Evolutionary conservation across 306 rosid genomes (phyloP).

Genomic region (Pachyrhizus erosus): DNA sequence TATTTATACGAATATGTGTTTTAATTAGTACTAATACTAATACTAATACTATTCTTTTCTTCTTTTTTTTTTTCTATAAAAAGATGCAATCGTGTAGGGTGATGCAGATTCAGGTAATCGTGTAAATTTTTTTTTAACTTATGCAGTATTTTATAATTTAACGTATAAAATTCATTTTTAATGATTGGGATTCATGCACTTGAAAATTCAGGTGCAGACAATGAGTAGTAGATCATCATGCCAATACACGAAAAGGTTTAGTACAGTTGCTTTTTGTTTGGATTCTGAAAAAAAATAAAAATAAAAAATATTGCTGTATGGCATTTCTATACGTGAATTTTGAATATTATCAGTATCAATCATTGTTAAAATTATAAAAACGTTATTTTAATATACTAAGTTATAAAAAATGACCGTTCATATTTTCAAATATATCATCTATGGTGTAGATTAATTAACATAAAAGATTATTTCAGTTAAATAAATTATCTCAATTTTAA

Average conservation of each 20-base stretch:
- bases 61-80: not conserved
- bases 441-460: too few relatives aligned
- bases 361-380: too few relatives aligned
- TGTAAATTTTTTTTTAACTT: too few relatives aligned
- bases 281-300: not conserved
- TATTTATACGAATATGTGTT: not conserved
- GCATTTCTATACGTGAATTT: not conserved
- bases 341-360: not conserved
- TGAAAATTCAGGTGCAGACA: not conserved
- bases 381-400: too few relatives aligned
- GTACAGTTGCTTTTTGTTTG: not conserved
- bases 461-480: too few relatives aligned
- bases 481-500: too few relatives aligned
- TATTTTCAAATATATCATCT: too few relatives aligned
- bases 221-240: not conserved
- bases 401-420: too few relatives aligned
- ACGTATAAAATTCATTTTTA: too few relatives aligned
- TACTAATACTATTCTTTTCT: conserved; percentile 1
- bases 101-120: too few relatives aligned
- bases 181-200: not conserved
- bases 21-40: not conserved
- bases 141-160: too few relatives aligned
- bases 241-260: not conserved
- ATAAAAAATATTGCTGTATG: not conserved
- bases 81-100: not conserved